A percentile compares a stretch with the other conserved stretches of the same genome.
These are phyloP conservation scores for Phytophthora pseudosyringae DNA, from an alignment of 352 stramenopile species.

Conservation along the genomic window DNA sequence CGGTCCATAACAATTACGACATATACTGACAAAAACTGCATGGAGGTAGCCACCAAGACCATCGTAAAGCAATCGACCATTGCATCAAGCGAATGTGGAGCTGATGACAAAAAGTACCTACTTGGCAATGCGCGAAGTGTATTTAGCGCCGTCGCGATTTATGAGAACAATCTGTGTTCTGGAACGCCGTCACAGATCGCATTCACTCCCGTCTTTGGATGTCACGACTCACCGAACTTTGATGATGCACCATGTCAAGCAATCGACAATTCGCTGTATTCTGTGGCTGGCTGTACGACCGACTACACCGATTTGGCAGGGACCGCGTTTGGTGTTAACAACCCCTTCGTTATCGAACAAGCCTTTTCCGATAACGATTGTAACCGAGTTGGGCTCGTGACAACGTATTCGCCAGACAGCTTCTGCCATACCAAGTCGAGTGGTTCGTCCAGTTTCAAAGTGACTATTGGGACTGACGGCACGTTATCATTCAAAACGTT, in stretches of 20 bases:
- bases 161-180: neutral
- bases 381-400: neutral
- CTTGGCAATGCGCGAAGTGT: no score
- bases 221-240: neutral
- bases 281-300: neutral
- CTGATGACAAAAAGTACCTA: no score
- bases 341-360: neutral
- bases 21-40: neutral
- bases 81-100: neutral
- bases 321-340: neutral
- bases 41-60: neutral
- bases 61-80: neutral
- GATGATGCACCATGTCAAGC: neutral
- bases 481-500: neutral
- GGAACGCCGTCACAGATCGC: neutral
- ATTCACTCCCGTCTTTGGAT: neutral
- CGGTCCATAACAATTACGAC: conserved; percentile 13
- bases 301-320: neutral
- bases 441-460: neutral
- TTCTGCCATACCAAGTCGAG: neutral
- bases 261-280: neutral
- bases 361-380: neutral
- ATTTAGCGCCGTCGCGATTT: no score
- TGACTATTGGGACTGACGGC: neutral
- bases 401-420: neutral